These are phyloP conservation scores for Ensete glaucum DNA, from an alignment of 176 grass and related monocot genomes.

Conservation along the genomic window DNA sequence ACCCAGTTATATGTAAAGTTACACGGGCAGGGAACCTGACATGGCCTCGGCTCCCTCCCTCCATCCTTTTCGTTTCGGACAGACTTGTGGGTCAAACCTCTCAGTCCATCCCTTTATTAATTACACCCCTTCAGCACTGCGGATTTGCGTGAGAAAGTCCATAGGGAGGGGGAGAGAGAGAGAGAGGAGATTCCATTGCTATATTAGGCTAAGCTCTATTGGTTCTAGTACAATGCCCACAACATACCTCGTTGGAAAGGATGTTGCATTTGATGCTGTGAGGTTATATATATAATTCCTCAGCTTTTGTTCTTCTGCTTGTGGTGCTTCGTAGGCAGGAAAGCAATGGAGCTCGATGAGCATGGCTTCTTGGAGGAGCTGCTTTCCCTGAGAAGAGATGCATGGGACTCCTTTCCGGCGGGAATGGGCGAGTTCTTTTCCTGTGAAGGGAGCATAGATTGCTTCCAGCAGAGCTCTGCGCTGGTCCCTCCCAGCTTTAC, in stretches of 20 bases:
- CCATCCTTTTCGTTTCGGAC: conserved; percentile 33
- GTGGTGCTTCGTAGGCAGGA: neutral
- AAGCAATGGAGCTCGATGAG: conserved; percentile 72
- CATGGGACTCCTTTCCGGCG: conserved; percentile 38
- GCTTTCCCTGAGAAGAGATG: conserved; percentile 58
- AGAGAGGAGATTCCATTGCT: conserved; percentile 21
- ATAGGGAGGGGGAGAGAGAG: neutral
- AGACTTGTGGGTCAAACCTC: conserved; percentile 42
- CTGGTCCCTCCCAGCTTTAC: conserved; percentile 64
- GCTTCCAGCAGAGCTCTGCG: conserved; percentile 50
- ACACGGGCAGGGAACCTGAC: conserved; percentile 31
- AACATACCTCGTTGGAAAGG: conserved; percentile 13
- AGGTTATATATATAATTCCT: neutral
- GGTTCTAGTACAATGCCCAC: neutral
- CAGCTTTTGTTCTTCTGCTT: neutral
- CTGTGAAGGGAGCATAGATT: conserved; percentile 41
- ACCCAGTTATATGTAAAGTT: neutral
- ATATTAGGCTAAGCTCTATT: conserved; percentile 19
- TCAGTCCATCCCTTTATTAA: conserved; percentile 10
- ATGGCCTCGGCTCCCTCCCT: conserved; percentile 10
- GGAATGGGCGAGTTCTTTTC: conserved; percentile 79
- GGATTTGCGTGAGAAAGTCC: conserved; percentile 6
- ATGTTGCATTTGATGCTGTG: conserved; percentile 34
- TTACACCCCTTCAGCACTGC: neutral
- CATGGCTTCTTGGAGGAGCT: conserved; percentile 90